These are phyloP conservation scores for Beauveria asiatica DNA, from an alignment of 2,329 filamentous ascomycete genomes.

Conservation along the genomic window DNA sequence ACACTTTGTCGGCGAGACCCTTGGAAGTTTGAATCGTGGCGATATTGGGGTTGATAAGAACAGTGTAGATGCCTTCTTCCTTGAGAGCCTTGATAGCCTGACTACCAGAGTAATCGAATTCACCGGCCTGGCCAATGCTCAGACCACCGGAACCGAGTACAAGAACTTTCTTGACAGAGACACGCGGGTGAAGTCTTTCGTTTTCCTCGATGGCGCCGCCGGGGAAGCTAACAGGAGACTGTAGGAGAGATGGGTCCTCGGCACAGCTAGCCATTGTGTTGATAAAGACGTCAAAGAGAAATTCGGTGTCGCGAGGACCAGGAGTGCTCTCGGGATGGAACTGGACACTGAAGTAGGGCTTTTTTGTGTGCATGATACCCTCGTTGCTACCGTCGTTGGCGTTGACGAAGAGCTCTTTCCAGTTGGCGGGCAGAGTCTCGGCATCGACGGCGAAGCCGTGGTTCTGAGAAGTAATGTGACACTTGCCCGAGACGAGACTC, in stretches of 20 bases:
- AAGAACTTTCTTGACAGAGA: slow-evolving; percentile 87
- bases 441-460: slow-evolving; percentile 93
- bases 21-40: slow-evolving; percentile 98
- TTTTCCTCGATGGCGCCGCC: slow-evolving; percentile 78
- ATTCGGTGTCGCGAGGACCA: slow-evolving; percentile 91
- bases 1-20: slow-evolving; percentile 95
- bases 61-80: slow-evolving; percentile 95
- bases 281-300: slow-evolving; percentile 94
- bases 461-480: slow-evolving; percentile 98
- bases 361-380: slow-evolving; percentile 79
- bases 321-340: slow-evolving; percentile 98
- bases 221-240: slow-evolving; percentile 73
- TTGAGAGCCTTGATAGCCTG: slow-evolving; percentile 98
- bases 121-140: slow-evolving; percentile 94
- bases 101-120: slow-evolving; percentile 97
- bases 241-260: slow-evolving; percentile 56
- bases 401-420: slow-evolving; percentile 94
- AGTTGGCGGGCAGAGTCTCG: slow-evolving; percentile 62
- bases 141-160: slow-evolving; percentile 91
- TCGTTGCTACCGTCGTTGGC: slow-evolving; percentile 98
- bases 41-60: slow-evolving; percentile 98
- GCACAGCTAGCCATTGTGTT: slow-evolving; percentile 68
- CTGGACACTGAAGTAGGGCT: slow-evolving; percentile 97
- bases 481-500: slow-evolving; percentile 88
- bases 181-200: slow-evolving; percentile 63